phyloP scores from a whole-genome alignment of 1,284 basidiomycete species.

The Cryptococcus floricola region DNA sequence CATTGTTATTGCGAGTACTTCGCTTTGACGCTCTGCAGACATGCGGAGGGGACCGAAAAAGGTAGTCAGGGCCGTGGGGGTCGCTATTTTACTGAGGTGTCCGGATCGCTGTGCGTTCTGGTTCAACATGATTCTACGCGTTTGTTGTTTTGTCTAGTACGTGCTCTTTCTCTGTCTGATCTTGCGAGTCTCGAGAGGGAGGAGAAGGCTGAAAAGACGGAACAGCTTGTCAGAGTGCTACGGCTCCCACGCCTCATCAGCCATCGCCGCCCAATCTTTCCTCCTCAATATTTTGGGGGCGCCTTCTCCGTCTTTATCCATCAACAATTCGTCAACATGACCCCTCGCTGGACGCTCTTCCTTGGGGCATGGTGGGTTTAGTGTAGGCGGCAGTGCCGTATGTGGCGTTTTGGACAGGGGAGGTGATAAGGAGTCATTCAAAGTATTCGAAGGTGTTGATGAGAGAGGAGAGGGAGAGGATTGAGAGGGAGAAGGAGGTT shows the following conservation, averaged over 20 bases:
- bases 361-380: slow-evolving; percentile 18
- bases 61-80: too few relatives aligned
- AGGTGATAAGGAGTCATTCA: slow-evolving; percentile 33
- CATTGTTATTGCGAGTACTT: slow-evolving; percentile 46
- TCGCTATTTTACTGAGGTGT: too few relatives aligned
- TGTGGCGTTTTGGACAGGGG: slow-evolving; percentile 37
- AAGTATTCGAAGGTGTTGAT: slow-evolving; percentile 21
- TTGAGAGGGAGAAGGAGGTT: slow-evolving; percentile 9
- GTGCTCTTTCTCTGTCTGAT: neutral
- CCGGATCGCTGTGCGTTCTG: too few relatives aligned
- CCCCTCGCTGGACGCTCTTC: slow-evolving; percentile 22
- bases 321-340: slow-evolving; percentile 17
- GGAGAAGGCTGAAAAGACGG: neutral
- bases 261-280: slow-evolving; percentile 26
- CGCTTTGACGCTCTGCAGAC: slow-evolving; percentile 35
- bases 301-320: slow-evolving; percentile 23
- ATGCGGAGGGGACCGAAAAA: too few relatives aligned
- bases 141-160: slow-evolving; percentile 41
- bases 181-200: too few relatives aligned
- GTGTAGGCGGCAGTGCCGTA: slow-evolving; percentile 39
- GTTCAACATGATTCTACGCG: too few relatives aligned
- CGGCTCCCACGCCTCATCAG: slow-evolving; percentile 22
- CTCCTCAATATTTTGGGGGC: slow-evolving; percentile 27
- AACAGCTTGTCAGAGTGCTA: slow-evolving; percentile 27
- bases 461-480: too few relatives aligned